Conservation (phyloP, 2,329 filamentous ascomycete genomes). For the Thermochaetoides dissita region DNA sequence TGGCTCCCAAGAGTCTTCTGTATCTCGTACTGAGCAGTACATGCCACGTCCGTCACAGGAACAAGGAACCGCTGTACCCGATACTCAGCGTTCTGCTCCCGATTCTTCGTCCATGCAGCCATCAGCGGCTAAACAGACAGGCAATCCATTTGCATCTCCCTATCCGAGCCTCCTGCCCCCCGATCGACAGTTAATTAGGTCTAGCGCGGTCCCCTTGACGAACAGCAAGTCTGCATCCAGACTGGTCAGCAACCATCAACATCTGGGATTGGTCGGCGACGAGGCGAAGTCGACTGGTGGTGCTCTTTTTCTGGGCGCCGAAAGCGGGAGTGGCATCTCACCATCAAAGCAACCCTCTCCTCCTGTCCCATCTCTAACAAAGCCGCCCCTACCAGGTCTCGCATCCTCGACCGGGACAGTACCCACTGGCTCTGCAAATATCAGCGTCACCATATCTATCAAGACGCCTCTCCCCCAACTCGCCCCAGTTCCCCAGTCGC, state of each 20-base stretch:
- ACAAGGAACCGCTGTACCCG: neutral
- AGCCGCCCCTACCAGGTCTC: constrained; percentile 12
- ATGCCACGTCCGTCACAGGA: neutral
- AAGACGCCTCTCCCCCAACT: constrained; percentile 21
- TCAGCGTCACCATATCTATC: constrained; percentile 13
- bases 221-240: constrained; percentile 24
- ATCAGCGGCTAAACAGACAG: constrained; percentile 19
- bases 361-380: constrained; percentile 15
- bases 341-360: constrained; percentile 17
- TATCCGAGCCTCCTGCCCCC: constrained; percentile 29
- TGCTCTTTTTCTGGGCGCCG: constrained; percentile 9
- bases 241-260: constrained; percentile 15
- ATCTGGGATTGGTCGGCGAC: constrained; percentile 8
- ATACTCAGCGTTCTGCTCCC: no score
- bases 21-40: neutral
- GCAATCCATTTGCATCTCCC: constrained; percentile 29
- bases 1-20: neutral
- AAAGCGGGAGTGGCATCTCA: constrained; percentile 16
- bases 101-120: constrained; percentile 6
- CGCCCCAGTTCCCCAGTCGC: constrained; percentile 14
- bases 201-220: constrained; percentile 21
- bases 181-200: constrained; percentile 21
- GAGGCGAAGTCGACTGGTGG: constrained; percentile 9
- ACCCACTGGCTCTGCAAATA: constrained; percentile 5
- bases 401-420: constrained; percentile 9